Percentiles rank a stretch among this genome's conserved stretches.
Conservation (phyloP, 1,139 yeast genomes). For the Insectozyma bohioensis region DNA sequence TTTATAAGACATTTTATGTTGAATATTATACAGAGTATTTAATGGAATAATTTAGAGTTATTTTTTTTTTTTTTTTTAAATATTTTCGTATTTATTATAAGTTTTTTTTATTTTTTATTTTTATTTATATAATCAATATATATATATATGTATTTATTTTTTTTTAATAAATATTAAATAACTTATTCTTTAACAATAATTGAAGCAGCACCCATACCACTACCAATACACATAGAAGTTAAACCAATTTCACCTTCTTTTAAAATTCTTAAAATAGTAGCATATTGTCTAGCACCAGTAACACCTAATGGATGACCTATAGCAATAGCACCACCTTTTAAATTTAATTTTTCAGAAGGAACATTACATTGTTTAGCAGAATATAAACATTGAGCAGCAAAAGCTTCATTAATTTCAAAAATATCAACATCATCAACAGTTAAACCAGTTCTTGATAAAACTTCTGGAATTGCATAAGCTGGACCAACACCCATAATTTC, state of each 20-base stretch:
- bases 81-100: too few relatives aligned
- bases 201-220: slow-evolving; percentile 98
- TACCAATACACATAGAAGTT: slow-evolving; percentile 95
- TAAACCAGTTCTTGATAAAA: slow-evolving; percentile 65
- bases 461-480: slow-evolving; percentile 86
- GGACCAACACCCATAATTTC: slow-evolving; percentile 98
- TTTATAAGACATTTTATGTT: too few relatives aligned
- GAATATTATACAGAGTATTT: too few relatives aligned
- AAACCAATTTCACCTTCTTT: slow-evolving; percentile 81
- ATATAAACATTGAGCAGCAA: slow-evolving; percentile 90
- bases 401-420: slow-evolving; percentile 92
- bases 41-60: too few relatives aligned
- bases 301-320: slow-evolving; percentile 95
- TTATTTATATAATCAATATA: too few relatives aligned
- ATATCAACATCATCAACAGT: slow-evolving; percentile 65
- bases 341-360: slow-evolving; percentile 74
- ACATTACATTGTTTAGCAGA: slow-evolving; percentile 67
- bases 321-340: slow-evolving; percentile 95
- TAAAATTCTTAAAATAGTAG: slow-evolving; percentile 81
- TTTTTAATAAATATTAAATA: not conserved
- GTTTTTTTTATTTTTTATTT: too few relatives aligned
- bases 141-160: too few relatives aligned
- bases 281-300: slow-evolving; percentile 93
- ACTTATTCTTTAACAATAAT: slow-evolving; percentile 67
- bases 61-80: too few relatives aligned